Base-by-base conservation (phyloP, 1,284 basidiomycete genomes). In the Bondarzewia mesenterica region DNA sequence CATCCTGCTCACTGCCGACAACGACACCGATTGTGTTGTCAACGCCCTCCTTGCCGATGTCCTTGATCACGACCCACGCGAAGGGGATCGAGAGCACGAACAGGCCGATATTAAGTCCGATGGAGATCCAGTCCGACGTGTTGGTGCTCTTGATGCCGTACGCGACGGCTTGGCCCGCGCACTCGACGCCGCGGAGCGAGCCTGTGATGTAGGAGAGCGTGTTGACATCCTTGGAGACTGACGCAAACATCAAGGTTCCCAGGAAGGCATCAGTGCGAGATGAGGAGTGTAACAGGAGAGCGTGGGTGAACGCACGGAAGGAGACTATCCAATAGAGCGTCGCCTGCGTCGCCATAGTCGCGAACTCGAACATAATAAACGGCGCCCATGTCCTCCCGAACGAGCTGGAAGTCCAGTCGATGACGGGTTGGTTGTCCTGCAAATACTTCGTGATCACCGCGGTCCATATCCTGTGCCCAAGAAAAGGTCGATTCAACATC, bases 111-210 rank as follows among this genome's bases (percentile, higher is more conserved):
- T 39, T 39, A 18, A 39, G 38, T 10, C 38, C 38, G 38, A 39
- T 39, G 3, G 38, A 39, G 38, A 39, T 39, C 38, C 38, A 39
- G 38, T 39, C 38, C 14, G 38, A 39, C 21, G 38, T 18, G 38
- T 39, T 22, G n/a, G 38, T 39, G 38, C 16, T 18, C 21, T 39
- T 39, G 38, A 39, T 39, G 38, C 38, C 38, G 38, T 39, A 39
- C 16, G 38, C 38, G 38, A 39, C 38, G 38, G 38, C 38, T 18
- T 39, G 38, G 38, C 38, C 38, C n/a, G 38, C 38, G 38, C 38
- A 39, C 21, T 39, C 38, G 5, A 39, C 38, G 38, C 38, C 38
- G 21, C 38, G 38, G 12, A 39, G 38, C 16, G 38, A 10, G 38
- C 38, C 38, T 3, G 38, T 39, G 38, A 39, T 39, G 7, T 39